Conservation (phyloP, 768 basidiomycete genomes). For the Lentinula boryana region DNA sequence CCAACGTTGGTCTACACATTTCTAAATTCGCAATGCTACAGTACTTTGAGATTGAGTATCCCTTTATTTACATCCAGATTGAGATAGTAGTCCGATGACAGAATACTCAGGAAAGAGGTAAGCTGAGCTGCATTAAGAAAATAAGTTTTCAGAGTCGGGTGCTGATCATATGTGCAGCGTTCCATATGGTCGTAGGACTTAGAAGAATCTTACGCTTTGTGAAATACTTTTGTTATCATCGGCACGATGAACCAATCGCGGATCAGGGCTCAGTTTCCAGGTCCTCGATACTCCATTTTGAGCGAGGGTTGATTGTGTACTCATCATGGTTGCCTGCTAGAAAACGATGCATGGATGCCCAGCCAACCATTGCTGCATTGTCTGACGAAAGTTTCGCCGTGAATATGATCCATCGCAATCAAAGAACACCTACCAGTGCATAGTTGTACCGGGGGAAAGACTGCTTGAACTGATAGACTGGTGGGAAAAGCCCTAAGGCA, state of each 20-base stretch:
- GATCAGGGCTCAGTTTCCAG: neutral
- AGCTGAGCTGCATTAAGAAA: no score
- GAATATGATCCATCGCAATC: neutral
- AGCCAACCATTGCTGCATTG: conserved; percentile 96
- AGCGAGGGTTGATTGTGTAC: conserved; percentile 51
- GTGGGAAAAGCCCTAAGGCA: conserved; percentile 12
- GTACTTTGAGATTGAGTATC: no score
- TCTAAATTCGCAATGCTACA: no score
- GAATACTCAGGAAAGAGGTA: no score
- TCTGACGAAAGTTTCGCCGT: conserved; percentile 37
- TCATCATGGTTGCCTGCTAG: conserved; percentile 52
- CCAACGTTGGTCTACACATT: no score
- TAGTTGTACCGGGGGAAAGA: conserved; percentile 71
- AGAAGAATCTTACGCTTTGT: neutral
- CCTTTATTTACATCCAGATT: no score
- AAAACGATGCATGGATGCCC: conserved; percentile 84
- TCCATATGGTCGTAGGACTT: no score
- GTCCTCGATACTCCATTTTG: conserved; percentile 82
- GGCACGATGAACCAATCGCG: no score
- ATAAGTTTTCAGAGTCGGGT: no score
- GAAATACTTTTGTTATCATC: neutral
- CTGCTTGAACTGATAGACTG: conserved; percentile 31
- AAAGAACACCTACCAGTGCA: conserved; percentile 63
- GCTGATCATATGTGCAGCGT: no score
- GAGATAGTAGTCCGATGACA: no score